Conservation (phyloP, 1,139 yeast genomes). For the Debaryomycetaceae sp. region DNA sequence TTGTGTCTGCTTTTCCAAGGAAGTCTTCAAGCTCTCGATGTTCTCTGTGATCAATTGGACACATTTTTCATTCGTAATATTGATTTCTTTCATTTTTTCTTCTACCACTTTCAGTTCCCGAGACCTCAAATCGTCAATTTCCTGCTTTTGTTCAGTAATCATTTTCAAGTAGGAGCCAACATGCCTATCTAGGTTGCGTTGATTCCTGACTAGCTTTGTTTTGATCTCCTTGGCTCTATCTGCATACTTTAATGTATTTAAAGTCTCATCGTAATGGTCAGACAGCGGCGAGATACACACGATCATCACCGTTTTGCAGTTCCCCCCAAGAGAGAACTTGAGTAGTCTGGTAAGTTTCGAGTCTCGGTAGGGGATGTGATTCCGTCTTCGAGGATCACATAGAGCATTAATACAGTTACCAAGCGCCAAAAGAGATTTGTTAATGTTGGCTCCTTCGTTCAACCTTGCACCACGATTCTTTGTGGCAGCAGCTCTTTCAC, state of each 20-base stretch:
- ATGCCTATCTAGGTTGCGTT: conserved; percentile 75
- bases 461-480: conserved; percentile 76
- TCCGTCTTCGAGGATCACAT: conserved; percentile 64
- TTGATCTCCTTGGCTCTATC: conserved; percentile 87
- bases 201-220: conserved; percentile 73
- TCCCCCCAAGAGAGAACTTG: conserved; percentile 90
- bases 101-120: conserved; percentile 49
- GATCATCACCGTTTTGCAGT: conserved; percentile 92
- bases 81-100: conserved; percentile 27
- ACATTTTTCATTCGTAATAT: conserved; percentile 29
- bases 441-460: conserved; percentile 90
- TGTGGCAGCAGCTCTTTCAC: conserved; percentile 91
- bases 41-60: conserved; percentile 37
- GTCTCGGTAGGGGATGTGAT: conserved; percentile 88
- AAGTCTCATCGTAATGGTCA: conserved; percentile 84
- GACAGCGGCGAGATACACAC: conserved; percentile 89
- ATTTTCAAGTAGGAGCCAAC: conserved; percentile 83
- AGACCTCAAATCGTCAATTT: conserved; percentile 64
- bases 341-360: conserved; percentile 82
- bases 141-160: conserved; percentile 78
- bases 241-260: conserved; percentile 87
- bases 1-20: conserved; percentile 38
- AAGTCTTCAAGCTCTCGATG: conserved; percentile 33
- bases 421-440: conserved; percentile 78
- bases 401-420: conserved; percentile 94